phyloP scores from a whole-genome alignment of 1,139 yeast genomes.

The Debaryomycetaceae sp. region DNA sequence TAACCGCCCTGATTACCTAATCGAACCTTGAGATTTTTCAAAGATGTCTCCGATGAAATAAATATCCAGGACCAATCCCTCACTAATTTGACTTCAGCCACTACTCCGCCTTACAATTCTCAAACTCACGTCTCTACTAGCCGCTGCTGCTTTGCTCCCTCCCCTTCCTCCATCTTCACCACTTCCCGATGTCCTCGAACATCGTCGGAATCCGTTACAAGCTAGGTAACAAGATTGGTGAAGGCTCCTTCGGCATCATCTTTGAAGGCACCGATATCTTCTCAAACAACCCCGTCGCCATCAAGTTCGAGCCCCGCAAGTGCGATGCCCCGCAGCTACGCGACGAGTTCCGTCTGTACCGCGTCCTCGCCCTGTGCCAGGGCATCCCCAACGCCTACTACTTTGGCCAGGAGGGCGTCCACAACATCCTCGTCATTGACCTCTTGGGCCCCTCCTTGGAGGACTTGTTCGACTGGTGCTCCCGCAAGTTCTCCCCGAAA shows the following conservation, averaged over 20 bases:
- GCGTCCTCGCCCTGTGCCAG: conserved; percentile 46
- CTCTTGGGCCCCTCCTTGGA: conserved; percentile 68
- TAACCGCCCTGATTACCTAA: too few relatives aligned
- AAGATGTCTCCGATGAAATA: too few relatives aligned
- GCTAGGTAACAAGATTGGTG: conserved; percentile 76
- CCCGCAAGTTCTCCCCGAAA: conserved; percentile 53
- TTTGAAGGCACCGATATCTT: conserved; percentile 72
- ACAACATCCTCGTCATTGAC: conserved; percentile 64
- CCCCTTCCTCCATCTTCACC: too few relatives aligned
- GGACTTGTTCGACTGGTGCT: conserved; percentile 77
- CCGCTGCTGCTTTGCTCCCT: too few relatives aligned
- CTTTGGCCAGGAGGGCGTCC: conserved; percentile 74
- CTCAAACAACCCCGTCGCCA: conserved; percentile 68
- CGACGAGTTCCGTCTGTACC: conserved; percentile 68
- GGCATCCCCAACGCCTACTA: conserved; percentile 71
- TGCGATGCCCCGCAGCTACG: conserved; percentile 74
- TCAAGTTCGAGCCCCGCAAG: conserved; percentile 70
- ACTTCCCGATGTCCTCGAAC: conserved; percentile 28
- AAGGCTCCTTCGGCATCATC: conserved; percentile 75
- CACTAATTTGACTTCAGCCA: too few relatives aligned
- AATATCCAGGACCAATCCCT: too few relatives aligned
- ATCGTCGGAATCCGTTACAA: conserved; percentile 74
- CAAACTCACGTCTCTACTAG: too few relatives aligned
- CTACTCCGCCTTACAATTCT: too few relatives aligned
- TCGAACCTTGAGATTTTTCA: too few relatives aligned